A percentile compares a stretch with the other conserved stretches of the same genome.
Evolutionary conservation across 805 yeast species (phyloP).

Genomic region (Candida railenensis): DNA sequence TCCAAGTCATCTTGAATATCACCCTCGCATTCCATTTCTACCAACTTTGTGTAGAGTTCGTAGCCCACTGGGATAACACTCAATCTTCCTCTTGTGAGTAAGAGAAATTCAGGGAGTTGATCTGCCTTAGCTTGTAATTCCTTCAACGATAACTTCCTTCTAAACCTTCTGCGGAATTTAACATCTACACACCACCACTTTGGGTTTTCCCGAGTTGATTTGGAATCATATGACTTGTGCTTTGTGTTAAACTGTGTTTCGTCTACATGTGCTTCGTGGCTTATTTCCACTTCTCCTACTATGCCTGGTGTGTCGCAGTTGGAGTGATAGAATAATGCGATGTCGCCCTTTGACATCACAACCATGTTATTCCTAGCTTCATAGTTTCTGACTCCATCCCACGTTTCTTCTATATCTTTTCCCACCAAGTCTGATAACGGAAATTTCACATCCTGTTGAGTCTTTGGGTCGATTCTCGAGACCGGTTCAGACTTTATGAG

Average conservation of each 20-base stretch:
- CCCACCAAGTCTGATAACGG: conserved; percentile 41
- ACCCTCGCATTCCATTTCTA: conserved; percentile 31
- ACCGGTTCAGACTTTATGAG: conserved; percentile 57
- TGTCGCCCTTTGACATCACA: conserved; percentile 46
- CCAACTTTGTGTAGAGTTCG: conserved; percentile 32
- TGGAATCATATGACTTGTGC: conserved; percentile 49
- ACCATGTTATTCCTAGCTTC: conserved; percentile 55
- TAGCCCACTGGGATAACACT: conserved; percentile 51
- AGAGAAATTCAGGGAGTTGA: conserved; percentile 37
- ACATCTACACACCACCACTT: conserved; percentile 62
- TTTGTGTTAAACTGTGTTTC: conserved; percentile 38
- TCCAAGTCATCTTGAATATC: conserved; percentile 27
- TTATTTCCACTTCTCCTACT: conserved; percentile 44
- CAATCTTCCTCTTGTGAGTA: conserved; percentile 48
- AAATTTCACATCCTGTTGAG: conserved; percentile 49
- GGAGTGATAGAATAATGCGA: conserved; percentile 54
- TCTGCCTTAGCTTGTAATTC: conserved; percentile 33
- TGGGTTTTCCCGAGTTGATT: conserved; percentile 40
- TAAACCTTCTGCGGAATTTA: conserved; percentile 39
- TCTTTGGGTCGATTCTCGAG: conserved; percentile 44
- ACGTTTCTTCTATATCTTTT: conserved; percentile 39
- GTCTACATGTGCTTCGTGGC: conserved; percentile 37
- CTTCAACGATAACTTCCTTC: conserved; percentile 39
- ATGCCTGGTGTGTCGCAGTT: conserved; percentile 55
- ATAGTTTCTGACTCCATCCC: conserved; percentile 62